Percentiles rank a stretch among this genome's conserved stretches.
Conservation (phyloP, 495 filamentous ascomycete genomes). For the Xylaria grammica region DNA sequence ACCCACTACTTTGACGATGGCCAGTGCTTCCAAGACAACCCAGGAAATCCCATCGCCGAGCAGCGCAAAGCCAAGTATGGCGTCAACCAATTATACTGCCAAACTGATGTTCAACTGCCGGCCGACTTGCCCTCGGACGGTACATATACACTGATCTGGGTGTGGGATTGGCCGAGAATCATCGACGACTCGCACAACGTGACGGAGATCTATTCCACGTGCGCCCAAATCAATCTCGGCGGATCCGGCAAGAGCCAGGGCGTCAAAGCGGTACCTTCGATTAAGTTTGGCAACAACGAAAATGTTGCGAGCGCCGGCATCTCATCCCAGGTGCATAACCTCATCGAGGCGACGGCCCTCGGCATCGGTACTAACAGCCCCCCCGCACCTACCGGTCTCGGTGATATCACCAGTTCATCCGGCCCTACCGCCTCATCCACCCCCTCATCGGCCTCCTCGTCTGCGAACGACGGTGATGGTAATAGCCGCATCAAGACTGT, state of each 20-base stretch:
- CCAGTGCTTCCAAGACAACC: slow-evolving; percentile 76
- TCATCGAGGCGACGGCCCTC: slow-evolving; percentile 41
- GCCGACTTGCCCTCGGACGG: slow-evolving; percentile 52
- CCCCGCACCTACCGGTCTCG: slow-evolving; percentile 18
- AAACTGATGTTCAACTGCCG: slow-evolving; percentile 76
- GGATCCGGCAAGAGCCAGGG: slow-evolving; percentile 27
- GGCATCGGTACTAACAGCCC: slow-evolving; percentile 34
- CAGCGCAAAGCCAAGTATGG: slow-evolving; percentile 55
- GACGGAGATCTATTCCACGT: slow-evolving; percentile 78
- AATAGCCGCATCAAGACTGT: slow-evolving; percentile 31
- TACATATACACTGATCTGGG: slow-evolving; percentile 82
- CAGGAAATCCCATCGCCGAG: slow-evolving; percentile 52
- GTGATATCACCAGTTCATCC: slow-evolving; percentile 5
- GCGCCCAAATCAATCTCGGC: slow-evolving; percentile 74
- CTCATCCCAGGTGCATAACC: slow-evolving; percentile 41
- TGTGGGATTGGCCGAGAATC: slow-evolving; percentile 84
- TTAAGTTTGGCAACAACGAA: slow-evolving; percentile 36
- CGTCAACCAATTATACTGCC: slow-evolving; percentile 70
- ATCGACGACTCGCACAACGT: slow-evolving; percentile 44
- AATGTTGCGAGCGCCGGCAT: slow-evolving; percentile 37
- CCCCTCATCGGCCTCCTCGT: slow-evolving; percentile 11
- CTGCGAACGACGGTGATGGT: slow-evolving; percentile 10
- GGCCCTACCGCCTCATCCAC: slow-evolving; percentile 7
- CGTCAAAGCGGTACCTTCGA: slow-evolving; percentile 11
- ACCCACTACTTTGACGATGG: slow-evolving; percentile 81